A percentile compares a stretch with the other conserved stretches of the same genome.
Evolutionary conservation across 2,329 filamentous ascomycete species (phyloP).

Genomic region (Clarireedia sp.): DNA sequence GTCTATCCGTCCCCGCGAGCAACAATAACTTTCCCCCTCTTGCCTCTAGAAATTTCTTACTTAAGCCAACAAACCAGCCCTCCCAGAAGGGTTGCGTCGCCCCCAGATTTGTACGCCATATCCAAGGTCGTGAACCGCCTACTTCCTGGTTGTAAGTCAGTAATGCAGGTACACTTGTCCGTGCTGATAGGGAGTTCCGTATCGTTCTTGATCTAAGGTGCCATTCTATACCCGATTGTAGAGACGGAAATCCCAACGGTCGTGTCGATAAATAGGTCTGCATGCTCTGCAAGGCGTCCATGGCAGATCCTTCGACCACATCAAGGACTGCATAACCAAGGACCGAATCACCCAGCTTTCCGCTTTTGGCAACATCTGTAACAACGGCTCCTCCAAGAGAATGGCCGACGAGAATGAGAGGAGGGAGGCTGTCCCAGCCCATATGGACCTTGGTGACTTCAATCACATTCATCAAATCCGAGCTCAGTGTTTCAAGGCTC

Average conservation of each 20-base stretch:
- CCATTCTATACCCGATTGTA: slow-evolving; percentile 84
- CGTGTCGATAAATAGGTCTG: slow-evolving; percentile 79
- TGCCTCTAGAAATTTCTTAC: slow-evolving; percentile 75
- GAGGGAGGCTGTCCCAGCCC: slow-evolving; percentile 66
- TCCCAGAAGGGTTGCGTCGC: slow-evolving; percentile 89
- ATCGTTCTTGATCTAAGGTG: slow-evolving; percentile 84
- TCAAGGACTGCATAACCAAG: slow-evolving; percentile 87
- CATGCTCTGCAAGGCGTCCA: slow-evolving; percentile 93
- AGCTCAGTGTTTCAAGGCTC: slow-evolving; percentile 61
- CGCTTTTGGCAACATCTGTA: slow-evolving; percentile 68
- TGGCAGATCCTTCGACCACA: slow-evolving; percentile 91
- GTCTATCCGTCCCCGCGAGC: slow-evolving; percentile 78
- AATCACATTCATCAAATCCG: slow-evolving; percentile 66
- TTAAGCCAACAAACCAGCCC: slow-evolving; percentile 84
- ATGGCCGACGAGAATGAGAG: slow-evolving; percentile 79
- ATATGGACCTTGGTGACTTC: slow-evolving; percentile 58
- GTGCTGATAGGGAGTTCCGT: slow-evolving; percentile 73
- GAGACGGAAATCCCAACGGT: slow-evolving; percentile 66
- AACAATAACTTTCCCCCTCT: slow-evolving; percentile 78
- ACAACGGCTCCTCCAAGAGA: slow-evolving; percentile 88
- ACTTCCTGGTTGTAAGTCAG: slow-evolving; percentile 43
- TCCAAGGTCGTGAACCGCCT: slow-evolving; percentile 42
- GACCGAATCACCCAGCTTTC: slow-evolving; percentile 56
- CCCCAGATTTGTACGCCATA: slow-evolving; percentile 78
- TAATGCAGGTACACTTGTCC: slow-evolving; percentile 78